Percentiles rank a stretch among this genome's conserved stretches.
These are phyloP conservation scores for Tuber melanosporum DNA, from an alignment of 495 filamentous ascomycete species.

Conservation along the genomic window DNA sequence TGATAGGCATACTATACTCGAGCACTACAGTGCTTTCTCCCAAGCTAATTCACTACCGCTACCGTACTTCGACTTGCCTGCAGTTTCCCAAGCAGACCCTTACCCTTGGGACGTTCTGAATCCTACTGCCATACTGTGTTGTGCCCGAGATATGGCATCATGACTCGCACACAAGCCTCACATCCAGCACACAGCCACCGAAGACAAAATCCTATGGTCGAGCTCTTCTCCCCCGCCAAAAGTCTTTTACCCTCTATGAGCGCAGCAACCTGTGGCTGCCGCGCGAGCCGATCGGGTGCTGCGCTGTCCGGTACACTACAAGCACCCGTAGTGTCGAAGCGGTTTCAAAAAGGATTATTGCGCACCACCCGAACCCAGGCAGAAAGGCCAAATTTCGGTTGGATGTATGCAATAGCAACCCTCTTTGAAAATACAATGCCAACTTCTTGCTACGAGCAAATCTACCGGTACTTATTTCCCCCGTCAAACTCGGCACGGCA, in stretches of 20 bases:
- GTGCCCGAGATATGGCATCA: background rate
- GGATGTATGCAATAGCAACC: too few relatives aligned
- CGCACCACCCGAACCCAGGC: too few relatives aligned
- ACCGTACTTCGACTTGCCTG: background rate
- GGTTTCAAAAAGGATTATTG: too few relatives aligned
- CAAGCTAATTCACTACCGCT: background rate
- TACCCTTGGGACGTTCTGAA: background rate
- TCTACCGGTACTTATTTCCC: conserved; percentile 21
- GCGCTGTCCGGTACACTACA: too few relatives aligned
- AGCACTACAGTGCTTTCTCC: background rate
- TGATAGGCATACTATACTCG: background rate
- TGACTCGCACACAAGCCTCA: background rate
- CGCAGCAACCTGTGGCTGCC: background rate
- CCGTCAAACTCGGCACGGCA: background rate
- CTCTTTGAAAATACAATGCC: conserved; percentile 25
- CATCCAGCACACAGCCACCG: background rate
- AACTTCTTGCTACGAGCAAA: conserved; percentile 29
- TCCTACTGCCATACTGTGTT: background rate
- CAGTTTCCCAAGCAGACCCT: background rate
- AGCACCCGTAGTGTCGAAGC: background rate
- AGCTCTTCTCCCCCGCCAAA: background rate
- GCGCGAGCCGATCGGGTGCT: background rate
- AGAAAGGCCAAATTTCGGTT: too few relatives aligned
- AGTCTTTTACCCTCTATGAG: background rate
- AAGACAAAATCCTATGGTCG: background rate